Percentiles rank a stretch among this genome's conserved stretches.
Evolutionary conservation across 306 rosid genomes (phyloP).

Genomic region (Gleditsia sinensis): DNA sequence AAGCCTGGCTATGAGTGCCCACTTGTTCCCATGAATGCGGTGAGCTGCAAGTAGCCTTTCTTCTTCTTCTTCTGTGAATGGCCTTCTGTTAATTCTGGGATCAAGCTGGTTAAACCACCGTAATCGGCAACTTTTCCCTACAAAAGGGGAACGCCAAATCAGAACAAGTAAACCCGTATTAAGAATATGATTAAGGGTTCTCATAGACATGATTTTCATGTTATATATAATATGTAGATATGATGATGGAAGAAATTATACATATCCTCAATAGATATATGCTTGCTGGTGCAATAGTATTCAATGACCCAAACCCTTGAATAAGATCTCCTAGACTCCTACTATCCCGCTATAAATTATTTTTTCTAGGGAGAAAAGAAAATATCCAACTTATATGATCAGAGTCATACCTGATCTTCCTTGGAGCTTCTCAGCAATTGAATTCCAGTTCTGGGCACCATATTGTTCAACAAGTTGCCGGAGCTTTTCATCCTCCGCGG

Average conservation of each 20-base stretch:
- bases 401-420: conserved; percentile 82
- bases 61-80: conserved; percentile 92
- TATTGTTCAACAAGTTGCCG: conserved; percentile 77
- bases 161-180: not conserved
- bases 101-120: conserved; percentile 98
- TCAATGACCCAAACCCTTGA: conserved; percentile 27
- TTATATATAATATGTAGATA: no score
- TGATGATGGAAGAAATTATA: not conserved
- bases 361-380: not conserved
- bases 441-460: conserved; percentile 96
- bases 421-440: conserved; percentile 90
- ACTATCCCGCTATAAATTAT: no score
- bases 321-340: conserved; percentile 21
- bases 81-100: conserved; percentile 89
- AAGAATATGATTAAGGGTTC: not conserved
- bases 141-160: not conserved
- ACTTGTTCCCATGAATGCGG: conserved; percentile 88
- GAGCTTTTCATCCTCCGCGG: conserved; percentile 86
- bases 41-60: conserved; percentile 81
- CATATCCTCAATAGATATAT: not conserved
- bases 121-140: conserved; percentile 94
- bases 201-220: conserved; percentile 3
- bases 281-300: conserved; percentile 5
- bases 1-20: conserved; percentile 93
- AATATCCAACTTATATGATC: not conserved